Evolutionary conservation across 768 basidiomycete species (phyloP), one percentile per base, ranked within the genome.

Genomic region (Jaapia argillacea): DNA sequence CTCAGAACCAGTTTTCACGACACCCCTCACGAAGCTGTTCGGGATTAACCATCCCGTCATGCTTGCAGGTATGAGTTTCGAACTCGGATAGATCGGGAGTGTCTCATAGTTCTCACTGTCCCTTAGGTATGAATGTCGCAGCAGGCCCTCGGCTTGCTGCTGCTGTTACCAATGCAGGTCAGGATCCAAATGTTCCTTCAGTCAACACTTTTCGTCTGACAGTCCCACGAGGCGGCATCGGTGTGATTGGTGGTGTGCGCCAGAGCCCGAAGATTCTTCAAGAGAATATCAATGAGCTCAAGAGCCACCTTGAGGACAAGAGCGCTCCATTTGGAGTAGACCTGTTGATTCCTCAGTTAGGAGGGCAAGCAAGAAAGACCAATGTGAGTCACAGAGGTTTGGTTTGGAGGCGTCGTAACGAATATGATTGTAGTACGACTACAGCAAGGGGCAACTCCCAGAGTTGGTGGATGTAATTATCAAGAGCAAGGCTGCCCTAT

Each of bases 111-210:
- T n/a, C n/a, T n/a, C n/a, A n/a, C n/a, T n/a, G n/a, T n/a, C n/a
- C n/a, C n/a, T n/a, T 90, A 87, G n/a, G n/a, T n/a, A n/a, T n/a
- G n/a, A 88, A 86, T 55, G 79, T 90, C 24, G 88, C 87, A 41
- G 85, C 88, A 38, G 86, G 86, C 4, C 85, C 88, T 7, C 82
- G 71, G 60, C 65, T 92, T 5, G 89, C 89, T 16, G 90, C 88
- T 18, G 78, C 85, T 1, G 87, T 92, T n/a, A 87, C 87, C n/a
- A 92, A 92, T 54, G 77, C 90, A 18, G 90, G 83, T 70, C 48
- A 36, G 59, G 48, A 27, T 5, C 2, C 22, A 7, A 3, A n/a
- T 25, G 20, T 40, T 14, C 13, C n/a, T 22, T 35, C 16, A 14
- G 23, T 6, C 6, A 24, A 24, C 14, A n/a, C 10, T 20, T 21